Base-by-base conservation (phyloP, 768 basidiomycete genomes). In the Leucocoprinus leucothites region DNA sequence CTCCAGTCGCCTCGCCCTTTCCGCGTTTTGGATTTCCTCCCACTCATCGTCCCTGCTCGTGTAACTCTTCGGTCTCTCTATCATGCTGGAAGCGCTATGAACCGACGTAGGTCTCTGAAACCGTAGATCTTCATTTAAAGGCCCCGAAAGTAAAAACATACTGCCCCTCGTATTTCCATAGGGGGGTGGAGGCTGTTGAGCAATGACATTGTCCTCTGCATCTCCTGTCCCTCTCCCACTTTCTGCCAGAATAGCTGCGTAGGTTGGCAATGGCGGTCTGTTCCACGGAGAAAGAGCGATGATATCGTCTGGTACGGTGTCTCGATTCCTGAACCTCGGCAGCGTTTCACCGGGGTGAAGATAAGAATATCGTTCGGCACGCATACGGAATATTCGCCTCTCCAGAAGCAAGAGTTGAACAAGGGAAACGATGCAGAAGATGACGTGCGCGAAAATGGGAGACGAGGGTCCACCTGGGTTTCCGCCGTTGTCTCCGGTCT, bases 131-230 rank as follows among this genome's bases (percentile, higher is more conserved):
- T 78, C 70, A 42, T 71, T 67, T 51, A 86, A 63, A 65, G 75
- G 79, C 4, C 83, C 82, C 0, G 77, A 63, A 18, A 87, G 72
- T 42, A 89, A 62, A 42, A 89, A 72, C 18, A 76, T 85, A 69
- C 84, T 87, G 34, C 85, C 86, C 46, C 87, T 78, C 18, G 85
- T 86, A 60, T 87, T 78, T 21, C 88, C 87, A 65, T 89, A 89
- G n/a, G 85, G 85, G 9, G 88, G 88, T 6, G 88, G 88, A 1
- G 88, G 87, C 3, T 82, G 76, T 18, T 74, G 77, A 2, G 86
- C 87, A 55, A 88, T 89, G 35, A 79, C 65, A 63, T 81, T 73
- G 65, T 88, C 87, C 60, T 89, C 88, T 24, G 87, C 86, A 65
- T 89, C 87, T 40, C 87, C 87, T 3, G 88, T 89, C 34, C 85